These are phyloP conservation scores for Metschnikowia gelsemii DNA, from an alignment of 805 yeast species.

Conservation along the genomic window DNA sequence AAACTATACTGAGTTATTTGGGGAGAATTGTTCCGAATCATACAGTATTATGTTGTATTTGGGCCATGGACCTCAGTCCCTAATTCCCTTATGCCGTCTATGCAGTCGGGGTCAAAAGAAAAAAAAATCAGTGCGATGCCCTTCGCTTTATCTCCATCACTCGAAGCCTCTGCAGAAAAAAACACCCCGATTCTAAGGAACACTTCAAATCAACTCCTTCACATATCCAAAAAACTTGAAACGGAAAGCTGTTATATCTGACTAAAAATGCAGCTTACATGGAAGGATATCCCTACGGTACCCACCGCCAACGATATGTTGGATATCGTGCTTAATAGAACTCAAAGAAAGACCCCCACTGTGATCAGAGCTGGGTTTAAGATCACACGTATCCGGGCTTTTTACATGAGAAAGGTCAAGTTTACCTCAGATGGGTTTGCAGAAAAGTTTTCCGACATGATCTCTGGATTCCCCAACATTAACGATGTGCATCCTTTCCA, in stretches of 20 bases:
- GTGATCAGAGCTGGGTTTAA: slow-evolving; percentile 95
- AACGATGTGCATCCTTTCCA: slow-evolving; percentile 98
- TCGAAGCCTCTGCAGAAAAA: not conserved
- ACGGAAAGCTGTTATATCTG: not conserved
- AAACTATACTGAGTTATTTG: too few relatives aligned
- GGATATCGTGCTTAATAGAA: slow-evolving; percentile 94
- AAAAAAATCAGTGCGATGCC: slow-evolving; percentile 16
- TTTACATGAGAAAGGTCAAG: slow-evolving; percentile 97
- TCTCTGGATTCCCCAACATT: slow-evolving; percentile 90
- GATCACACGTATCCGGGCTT: slow-evolving; percentile 93
- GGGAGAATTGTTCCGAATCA: too few relatives aligned
- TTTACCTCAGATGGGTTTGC: slow-evolving; percentile 94
- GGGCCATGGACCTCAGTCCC: too few relatives aligned
- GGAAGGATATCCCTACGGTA: slow-evolving; percentile 98
- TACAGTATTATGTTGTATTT: too few relatives aligned
- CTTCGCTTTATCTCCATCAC: slow-evolving; percentile 3
- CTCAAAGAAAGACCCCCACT: slow-evolving; percentile 99
- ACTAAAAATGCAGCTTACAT: slow-evolving; percentile 80
- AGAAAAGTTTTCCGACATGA: slow-evolving; percentile 84
- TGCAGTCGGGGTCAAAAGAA: not conserved
- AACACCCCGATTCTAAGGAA: too few relatives aligned
- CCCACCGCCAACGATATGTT: slow-evolving; percentile 89
- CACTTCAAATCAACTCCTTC: too few relatives aligned
- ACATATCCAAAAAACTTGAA: not conserved
- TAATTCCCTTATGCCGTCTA: not conserved